phyloP scores from a whole-genome alignment of 2,329 filamentous ascomycete genomes.

The Fusarium incarnatum region DNA sequence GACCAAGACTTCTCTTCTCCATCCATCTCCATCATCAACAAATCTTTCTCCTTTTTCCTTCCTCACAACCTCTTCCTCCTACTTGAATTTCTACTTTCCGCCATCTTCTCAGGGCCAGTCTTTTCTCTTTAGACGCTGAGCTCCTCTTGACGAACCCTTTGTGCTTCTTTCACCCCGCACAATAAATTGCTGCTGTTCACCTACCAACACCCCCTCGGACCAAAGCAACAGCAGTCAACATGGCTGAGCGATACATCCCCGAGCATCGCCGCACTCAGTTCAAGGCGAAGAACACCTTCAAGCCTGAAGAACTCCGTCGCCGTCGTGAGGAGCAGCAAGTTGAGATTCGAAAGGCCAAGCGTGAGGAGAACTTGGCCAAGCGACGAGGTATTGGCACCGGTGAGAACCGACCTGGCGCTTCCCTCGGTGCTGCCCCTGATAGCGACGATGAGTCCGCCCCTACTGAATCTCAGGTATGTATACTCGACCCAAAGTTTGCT shows the following conservation, averaged over 20 bases:
- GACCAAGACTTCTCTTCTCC: conserved; percentile 39
- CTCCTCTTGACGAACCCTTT: conserved; percentile 32
- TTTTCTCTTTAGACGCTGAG: conserved; percentile 28
- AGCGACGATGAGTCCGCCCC: conserved; percentile 97
- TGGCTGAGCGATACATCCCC: conserved; percentile 99
- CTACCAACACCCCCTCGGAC: conserved; percentile 41
- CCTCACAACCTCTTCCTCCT: conserved; percentile 26
- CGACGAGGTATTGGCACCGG: conserved; percentile 90
- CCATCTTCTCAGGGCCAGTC: conserved; percentile 15
- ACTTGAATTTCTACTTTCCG: conserved; percentile 16
- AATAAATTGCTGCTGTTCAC: conserved; percentile 45
- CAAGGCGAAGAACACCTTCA: conserved; percentile 99
- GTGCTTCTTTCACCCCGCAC: conserved; percentile 46
- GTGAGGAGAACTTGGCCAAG: conserved; percentile 99
- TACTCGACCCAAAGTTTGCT: conserved; percentile 13
- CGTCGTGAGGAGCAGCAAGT: conserved; percentile 99
- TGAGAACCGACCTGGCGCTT: conserved; percentile 82
- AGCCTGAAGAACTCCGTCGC: conserved; percentile 97
- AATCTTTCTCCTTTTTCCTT: conserved; percentile 40
- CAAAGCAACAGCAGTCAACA: conserved; percentile 63
- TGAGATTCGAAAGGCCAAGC: conserved; percentile 98
- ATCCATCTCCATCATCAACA: conserved; percentile 46
- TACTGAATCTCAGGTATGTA: conserved; percentile 90
- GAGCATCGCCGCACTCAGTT: conserved; percentile 99
- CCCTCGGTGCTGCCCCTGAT: conserved; percentile 88